Percentiles rank a stretch among this genome's conserved stretches.
Evolutionary conservation across 139 green algal species (phyloP).

Genomic region (Spirogloea muscicola): DNA sequence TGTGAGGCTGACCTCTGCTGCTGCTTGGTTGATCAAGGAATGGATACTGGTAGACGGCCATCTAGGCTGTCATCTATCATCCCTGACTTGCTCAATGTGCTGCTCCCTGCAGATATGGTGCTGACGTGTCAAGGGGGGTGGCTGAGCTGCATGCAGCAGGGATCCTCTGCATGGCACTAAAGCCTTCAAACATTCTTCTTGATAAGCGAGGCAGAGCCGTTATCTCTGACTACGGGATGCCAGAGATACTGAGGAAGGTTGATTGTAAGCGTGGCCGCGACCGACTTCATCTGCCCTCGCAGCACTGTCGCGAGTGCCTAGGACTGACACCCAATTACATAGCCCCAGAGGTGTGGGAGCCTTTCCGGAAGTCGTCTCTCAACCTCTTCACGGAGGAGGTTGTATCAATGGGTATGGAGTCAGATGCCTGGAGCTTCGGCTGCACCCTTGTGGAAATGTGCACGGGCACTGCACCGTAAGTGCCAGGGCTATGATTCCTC

Average conservation of each 20-base stretch:
- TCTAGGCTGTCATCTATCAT: too few species aligned
- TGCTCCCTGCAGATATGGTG: slow-evolving; percentile 23
- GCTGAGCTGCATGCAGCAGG: slow-evolving; percentile 15
- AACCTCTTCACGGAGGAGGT: slow-evolving; percentile 13
- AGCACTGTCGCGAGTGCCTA: slow-evolving; percentile 12
- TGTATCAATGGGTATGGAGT: background rate
- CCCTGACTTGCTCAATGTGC: background rate
- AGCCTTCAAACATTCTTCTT: slow-evolving; percentile 22
- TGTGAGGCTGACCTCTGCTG: too few species aligned
- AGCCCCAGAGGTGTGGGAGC: slow-evolving; percentile 16
- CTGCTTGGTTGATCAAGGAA: too few species aligned
- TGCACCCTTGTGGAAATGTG: slow-evolving; percentile 31
- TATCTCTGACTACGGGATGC: slow-evolving; percentile 10
- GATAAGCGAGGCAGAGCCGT: slow-evolving; percentile 16
- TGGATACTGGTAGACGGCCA: too few species aligned
- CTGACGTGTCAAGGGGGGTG: slow-evolving; percentile 10
- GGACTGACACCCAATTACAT: slow-evolving; percentile 20
- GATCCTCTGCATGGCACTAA: slow-evolving; percentile 20
- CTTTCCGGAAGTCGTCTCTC: slow-evolving; percentile 1
- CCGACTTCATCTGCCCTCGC: too few species aligned
- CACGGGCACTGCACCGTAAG: slow-evolving; percentile 16
- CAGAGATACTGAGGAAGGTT: slow-evolving; percentile 14
- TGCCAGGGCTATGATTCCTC: too few species aligned
- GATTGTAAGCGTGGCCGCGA: too few species aligned
- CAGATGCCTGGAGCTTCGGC: slow-evolving; percentile 21